Evolutionary conservation across 1,139 yeast genomes (phyloP).

Genomic region (Saccharomycopsis phalli): DNA sequence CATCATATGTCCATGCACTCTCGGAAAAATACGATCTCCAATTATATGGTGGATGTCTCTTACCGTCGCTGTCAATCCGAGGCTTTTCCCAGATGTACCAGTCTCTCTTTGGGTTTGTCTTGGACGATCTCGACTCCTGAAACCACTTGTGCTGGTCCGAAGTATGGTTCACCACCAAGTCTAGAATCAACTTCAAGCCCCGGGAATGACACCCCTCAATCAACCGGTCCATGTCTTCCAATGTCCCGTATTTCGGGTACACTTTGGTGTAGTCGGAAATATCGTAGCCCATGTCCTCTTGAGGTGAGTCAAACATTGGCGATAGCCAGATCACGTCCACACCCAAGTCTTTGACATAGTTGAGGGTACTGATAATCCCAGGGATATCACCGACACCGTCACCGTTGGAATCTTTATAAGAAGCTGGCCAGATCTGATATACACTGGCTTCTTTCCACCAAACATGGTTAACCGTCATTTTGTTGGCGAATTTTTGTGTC

Average conservation of each 20-base stretch:
- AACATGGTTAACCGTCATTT: no score
- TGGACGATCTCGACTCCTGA: slow-evolving; percentile 43
- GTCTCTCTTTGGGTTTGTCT: slow-evolving; percentile 46
- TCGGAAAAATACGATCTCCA: slow-evolving; percentile 47
- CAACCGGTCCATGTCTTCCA: slow-evolving; percentile 42
- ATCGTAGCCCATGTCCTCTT: slow-evolving; percentile 58
- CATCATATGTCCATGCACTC: slow-evolving; percentile 51
- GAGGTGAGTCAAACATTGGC: slow-evolving; percentile 53
- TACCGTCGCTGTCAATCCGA: slow-evolving; percentile 37
- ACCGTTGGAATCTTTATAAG: slow-evolving; percentile 47
- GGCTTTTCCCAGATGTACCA: slow-evolving; percentile 55
- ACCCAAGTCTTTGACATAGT: slow-evolving; percentile 44
- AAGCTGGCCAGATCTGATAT: slow-evolving; percentile 53
- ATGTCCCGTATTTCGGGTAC: slow-evolving; percentile 44
- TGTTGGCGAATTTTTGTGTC: no score
- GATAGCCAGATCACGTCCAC: slow-evolving; percentile 48
- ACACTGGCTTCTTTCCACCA: slow-evolving; percentile 56
- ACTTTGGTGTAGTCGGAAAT: slow-evolving; percentile 44
- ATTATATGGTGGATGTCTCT: slow-evolving; percentile 47
- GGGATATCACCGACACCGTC: slow-evolving; percentile 51
- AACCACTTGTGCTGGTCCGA: slow-evolving; percentile 51
- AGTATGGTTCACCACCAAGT: slow-evolving; percentile 52
- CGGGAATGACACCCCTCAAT: slow-evolving; percentile 40
- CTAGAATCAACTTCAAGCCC: slow-evolving; percentile 45
- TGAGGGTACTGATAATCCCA: slow-evolving; percentile 44